Evolutionary conservation across 2,329 filamentous ascomycete species (phyloP).

Genomic region (Ceratocystis huliohia): DNA sequence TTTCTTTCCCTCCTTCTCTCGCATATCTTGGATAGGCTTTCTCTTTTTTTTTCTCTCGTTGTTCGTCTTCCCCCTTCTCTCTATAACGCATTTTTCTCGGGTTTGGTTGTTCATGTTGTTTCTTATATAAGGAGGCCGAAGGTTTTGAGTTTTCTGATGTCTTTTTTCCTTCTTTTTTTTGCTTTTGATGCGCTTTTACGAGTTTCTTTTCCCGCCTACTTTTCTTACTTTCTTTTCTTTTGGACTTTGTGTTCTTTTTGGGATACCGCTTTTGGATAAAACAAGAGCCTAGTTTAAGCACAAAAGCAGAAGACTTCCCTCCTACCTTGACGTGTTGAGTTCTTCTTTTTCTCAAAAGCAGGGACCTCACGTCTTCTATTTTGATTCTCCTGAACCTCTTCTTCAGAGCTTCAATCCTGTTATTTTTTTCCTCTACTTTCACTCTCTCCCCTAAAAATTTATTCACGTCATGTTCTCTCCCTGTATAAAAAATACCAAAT

Average conservation of each 20-base stretch:
- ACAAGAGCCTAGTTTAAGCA: not conserved
- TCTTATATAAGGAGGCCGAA: conserved; percentile 20
- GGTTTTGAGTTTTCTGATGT: conserved; percentile 16
- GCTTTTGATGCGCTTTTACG: not conserved
- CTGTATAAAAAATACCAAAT: not conserved
- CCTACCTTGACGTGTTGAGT: not conserved
- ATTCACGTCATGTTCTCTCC: not conserved
- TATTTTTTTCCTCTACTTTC: no score
- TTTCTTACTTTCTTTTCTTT: not conserved
- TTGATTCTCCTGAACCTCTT: not conserved
- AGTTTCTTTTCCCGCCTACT: no score
- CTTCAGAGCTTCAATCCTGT: not conserved
- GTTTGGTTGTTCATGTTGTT: conserved; percentile 9
- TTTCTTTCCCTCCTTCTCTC: not conserved
- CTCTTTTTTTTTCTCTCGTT: conserved; percentile 5
- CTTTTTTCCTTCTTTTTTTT: conserved; percentile 1
- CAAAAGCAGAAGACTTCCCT: not conserved
- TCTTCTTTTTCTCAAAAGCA: conserved; percentile 6
- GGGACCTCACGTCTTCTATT: not conserved
- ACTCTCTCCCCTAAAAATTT: not conserved
- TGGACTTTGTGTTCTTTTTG: not conserved
- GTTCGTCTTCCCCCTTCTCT: conserved; percentile 8
- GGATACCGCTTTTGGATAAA: not conserved
- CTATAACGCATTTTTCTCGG: conserved; percentile 15
- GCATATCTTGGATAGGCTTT: not conserved